Evolutionary conservation across 306 rosid species (phyloP), one percentile per base, ranked within the genome.

Genomic region (Prosopis cineraria): DNA sequence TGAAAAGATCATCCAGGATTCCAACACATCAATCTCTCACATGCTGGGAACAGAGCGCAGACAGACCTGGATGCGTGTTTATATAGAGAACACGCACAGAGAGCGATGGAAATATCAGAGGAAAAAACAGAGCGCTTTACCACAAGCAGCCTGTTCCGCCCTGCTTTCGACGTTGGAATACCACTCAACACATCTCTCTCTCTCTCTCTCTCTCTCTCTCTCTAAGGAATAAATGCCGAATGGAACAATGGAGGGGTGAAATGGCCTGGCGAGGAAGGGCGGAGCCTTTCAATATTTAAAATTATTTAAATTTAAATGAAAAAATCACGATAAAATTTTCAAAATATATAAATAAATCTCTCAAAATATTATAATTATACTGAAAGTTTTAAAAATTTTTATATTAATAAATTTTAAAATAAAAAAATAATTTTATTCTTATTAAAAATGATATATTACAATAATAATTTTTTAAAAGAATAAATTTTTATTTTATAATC

Each of bases 161-260:
- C 55, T 56, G 83, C 76, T 84, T 71, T 76, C 78, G 77, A 73
- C 84, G 87, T 81, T 55, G 91, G 89, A 81, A 79, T 50, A 40
- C 78, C 85, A 77, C 81, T 40, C 10, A 19, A n/a, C n/a, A n/a
- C n/a, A n/a, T n/a, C n/a, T n/a, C n/a, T n/a, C n/a, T 8, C 27
- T 62, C 25, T 41, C 52, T 79, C 70, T 62, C 53, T n/a, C 71
- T 17, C 33, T 74, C 59, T 52, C 19, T 65, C 27, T 37, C 10
- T 31, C 1, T 10, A 7, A 16, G 2, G 56, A 40, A 5, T 50
- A 50, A n/a, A 50, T 50, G 58, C 58, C 33, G 16, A 69, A 43
- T 27, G 58, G 10, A 27, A 11, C 31, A 11, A 48, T 0, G 6
- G 34, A 24, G 36, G 9, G 31, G 2, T 64, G 8, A 43, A 25